Evolutionary conservation across 805 yeast genomes (phyloP).

Genomic region (Barnettozyma sp.): DNA sequence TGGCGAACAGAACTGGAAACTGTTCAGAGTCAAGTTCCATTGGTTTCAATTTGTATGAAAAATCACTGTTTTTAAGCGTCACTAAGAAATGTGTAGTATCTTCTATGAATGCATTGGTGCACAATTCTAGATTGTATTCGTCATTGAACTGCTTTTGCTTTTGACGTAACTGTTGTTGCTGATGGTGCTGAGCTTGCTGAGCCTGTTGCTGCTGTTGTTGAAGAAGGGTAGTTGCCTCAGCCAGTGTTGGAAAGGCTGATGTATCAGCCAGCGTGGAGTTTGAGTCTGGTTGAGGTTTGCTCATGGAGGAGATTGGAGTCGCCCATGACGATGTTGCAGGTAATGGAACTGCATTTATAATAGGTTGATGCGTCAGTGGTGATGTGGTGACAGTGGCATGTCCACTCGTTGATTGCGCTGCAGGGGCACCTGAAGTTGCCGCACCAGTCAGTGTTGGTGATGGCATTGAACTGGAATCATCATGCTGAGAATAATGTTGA

Average conservation of each 20-base stretch:
- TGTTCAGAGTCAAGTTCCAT: slow-evolving; percentile 21
- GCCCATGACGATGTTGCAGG: slow-evolving; percentile 76
- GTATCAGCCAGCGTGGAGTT: slow-evolving; percentile 36
- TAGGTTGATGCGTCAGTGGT: slow-evolving; percentile 12
- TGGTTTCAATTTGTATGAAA: slow-evolving; percentile 34
- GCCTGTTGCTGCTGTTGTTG: slow-evolving; percentile 28
- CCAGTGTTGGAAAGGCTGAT: slow-evolving; percentile 55
- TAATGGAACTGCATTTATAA: slow-evolving; percentile 39
- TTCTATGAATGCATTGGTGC: slow-evolving; percentile 42
- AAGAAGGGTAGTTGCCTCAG: slow-evolving; percentile 34
- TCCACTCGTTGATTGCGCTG: too few relatives aligned
- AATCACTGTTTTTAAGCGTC: slow-evolving; percentile 28
- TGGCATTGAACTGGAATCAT: slow-evolving; percentile 2
- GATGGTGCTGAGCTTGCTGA: slow-evolving; percentile 21
- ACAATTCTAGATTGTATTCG: slow-evolving; percentile 34
- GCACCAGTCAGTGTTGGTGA: too few relatives aligned
- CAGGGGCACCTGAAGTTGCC: too few relatives aligned
- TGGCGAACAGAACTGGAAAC: slow-evolving; percentile 45
- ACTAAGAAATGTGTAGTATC: slow-evolving; percentile 38
- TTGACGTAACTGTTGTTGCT: slow-evolving; percentile 22
- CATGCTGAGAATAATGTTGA: slow-evolving; percentile 7
- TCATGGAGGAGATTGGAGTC: slow-evolving; percentile 30
- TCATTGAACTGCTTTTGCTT: slow-evolving; percentile 25
- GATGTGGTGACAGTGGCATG: slow-evolving; percentile 8
- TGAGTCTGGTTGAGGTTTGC: slow-evolving; percentile 9